Base-by-base conservation (phyloP, 2,329 filamentous ascomycete species). In the Calonectria multiphialidica region DNA sequence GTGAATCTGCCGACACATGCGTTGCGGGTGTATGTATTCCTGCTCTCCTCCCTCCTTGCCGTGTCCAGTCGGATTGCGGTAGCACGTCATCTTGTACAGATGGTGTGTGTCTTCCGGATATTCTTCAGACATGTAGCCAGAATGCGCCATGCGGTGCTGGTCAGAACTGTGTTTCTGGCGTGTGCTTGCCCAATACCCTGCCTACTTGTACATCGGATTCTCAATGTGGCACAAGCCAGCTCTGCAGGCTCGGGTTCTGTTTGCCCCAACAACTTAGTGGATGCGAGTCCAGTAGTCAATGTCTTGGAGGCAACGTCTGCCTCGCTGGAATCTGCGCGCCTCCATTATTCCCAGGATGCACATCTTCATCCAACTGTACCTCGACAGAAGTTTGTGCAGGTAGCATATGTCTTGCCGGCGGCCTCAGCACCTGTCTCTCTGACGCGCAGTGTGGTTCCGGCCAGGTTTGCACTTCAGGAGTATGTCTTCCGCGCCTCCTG, bases 211-310 rank as follows among this genome's bases (percentile, higher is more conserved):
- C 40, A 4, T 44, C 12, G n/a, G 70, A 68, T 40, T 33, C 49
- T 6, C 47, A 69, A 16, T 72, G 70, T 21, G 66, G 40, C 15
- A 25, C 23, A 2, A 63, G 44, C 33, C 70, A 69, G n/a, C 59
- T 72, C 5, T 72, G 70, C 49, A 33, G 70, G 35, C 70, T 72
- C 2, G 59, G 66, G 5, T 33, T 37, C 12, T 72, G 70, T 59
- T n/a, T 72, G 3, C 70, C 70, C 10, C 21, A 66, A 42, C 30
- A 50, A 2, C 10, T 69, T 6, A 21, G 10, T 2, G 35, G 30
- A 9, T 74, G 66, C 8, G 12, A 45, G 10, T 64, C 63, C n/a
- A 40, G 49, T 33, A 53, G n/a, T 8, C 47, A 70, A 21, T 68
- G 68, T 49, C 49, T 49, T 15, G 53, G 44, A 23, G 64, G 28